A percentile compares a stretch with the other conserved stretches of the same genome.
phyloP scores from a whole-genome alignment of 1,284 basidiomycete species.

The Ceratorhiza oryzae-sativae region DNA sequence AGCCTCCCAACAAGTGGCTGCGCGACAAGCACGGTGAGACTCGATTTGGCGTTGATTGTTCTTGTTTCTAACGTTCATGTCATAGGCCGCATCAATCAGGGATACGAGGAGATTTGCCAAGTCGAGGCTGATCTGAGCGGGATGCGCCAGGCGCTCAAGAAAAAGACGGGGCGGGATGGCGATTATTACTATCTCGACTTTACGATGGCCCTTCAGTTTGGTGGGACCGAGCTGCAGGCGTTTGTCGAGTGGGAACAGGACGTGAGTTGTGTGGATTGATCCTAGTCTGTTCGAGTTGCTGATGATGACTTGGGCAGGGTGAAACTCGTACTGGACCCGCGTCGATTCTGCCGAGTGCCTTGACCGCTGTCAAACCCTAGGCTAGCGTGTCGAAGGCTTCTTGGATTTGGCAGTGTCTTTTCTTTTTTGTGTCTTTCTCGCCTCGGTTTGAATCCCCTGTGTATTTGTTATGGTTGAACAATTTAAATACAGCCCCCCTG shows the following conservation, averaged over 20 bases:
- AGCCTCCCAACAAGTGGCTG: constrained; percentile 21
- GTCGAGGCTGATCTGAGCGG: constrained; percentile 37
- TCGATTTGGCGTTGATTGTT: no score
- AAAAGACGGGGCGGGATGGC: constrained; percentile 33
- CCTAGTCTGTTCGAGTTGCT: not conserved
- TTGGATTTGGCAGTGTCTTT: not conserved
- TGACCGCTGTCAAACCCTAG: constrained; percentile 19
- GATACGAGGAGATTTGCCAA: constrained; percentile 36
- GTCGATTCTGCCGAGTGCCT: constrained; percentile 29
- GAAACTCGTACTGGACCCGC: constrained; percentile 35
- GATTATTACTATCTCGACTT: constrained; percentile 39
- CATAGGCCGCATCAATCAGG: constrained; percentile 30
- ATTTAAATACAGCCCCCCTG: not conserved
- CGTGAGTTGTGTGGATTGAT: not conserved
- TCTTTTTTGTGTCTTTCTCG: not conserved
- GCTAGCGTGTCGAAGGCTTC: not conserved
- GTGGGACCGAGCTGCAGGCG: constrained; percentile 39
- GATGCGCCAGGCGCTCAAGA: constrained; percentile 35
- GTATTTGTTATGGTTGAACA: constrained; percentile 9
- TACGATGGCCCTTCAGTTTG: constrained; percentile 39
- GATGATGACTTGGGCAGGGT: not conserved
- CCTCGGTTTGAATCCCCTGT: not conserved
- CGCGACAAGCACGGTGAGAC: constrained; percentile 29
- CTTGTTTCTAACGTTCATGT: no score
- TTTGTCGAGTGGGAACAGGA: constrained; percentile 41